A percentile compares a stretch with the other conserved stretches of the same genome.
Evolutionary conservation across 2,329 filamentous ascomycete genomes (phyloP).

Genomic region (Cercospora sp.): DNA sequence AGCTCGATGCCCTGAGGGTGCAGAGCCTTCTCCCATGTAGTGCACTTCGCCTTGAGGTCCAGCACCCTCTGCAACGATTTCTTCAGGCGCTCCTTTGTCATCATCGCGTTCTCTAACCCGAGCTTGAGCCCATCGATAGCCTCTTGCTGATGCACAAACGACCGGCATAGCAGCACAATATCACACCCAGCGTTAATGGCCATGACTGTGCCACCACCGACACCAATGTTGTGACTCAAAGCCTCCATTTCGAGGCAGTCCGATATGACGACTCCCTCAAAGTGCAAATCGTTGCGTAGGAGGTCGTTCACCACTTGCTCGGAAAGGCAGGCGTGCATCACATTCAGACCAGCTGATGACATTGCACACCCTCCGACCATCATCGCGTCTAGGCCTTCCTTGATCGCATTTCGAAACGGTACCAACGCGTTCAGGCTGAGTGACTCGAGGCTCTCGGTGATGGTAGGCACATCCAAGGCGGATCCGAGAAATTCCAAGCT

Average conservation of each 20-base stretch:
- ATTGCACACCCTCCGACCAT: conserved; percentile 95
- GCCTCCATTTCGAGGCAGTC: conserved; percentile 98
- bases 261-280: conserved; percentile 88
- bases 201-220: conserved; percentile 95
- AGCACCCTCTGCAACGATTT: conserved; percentile 78
- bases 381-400: conserved; percentile 85
- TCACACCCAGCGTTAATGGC: conserved; percentile 96
- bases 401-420: conserved; percentile 87
- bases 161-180: conserved; percentile 81
- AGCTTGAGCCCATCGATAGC: conserved; percentile 87
- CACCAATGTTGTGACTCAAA: conserved; percentile 91
- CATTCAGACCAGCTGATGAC: conserved; percentile 85
- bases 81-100: conserved; percentile 75
- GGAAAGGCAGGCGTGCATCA: conserved; percentile 91
- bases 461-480: conserved; percentile 87
- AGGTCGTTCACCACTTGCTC: conserved; percentile 91
- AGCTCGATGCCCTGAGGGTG: conserved; percentile 77
- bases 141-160: conserved; percentile 85
- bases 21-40: conserved; percentile 88
- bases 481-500: conserved; percentile 92
- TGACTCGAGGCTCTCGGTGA: conserved; percentile 91
- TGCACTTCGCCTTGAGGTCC: conserved; percentile 78
- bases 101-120: conserved; percentile 86
- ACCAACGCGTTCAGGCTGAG: conserved; percentile 88
- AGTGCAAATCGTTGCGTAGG: conserved; percentile 82